phyloP scores from a whole-genome alignment of 2,329 filamentous ascomycete genomes.

The Colletotrichum costaricense region DNA sequence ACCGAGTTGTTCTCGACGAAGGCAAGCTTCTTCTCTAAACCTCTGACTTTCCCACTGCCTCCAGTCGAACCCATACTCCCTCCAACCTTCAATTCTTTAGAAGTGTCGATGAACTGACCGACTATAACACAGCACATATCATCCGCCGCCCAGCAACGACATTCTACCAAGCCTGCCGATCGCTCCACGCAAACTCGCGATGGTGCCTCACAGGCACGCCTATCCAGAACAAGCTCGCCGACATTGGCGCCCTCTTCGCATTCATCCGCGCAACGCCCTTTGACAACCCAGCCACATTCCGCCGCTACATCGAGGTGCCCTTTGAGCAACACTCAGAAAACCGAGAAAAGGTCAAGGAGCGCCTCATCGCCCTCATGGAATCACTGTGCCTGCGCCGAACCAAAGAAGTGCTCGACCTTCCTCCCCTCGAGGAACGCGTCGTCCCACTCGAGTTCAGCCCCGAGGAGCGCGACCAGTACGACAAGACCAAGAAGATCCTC shows the following conservation, averaged over 20 bases:
- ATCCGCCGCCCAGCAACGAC: conserved; percentile 57
- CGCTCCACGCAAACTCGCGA: conserved; percentile 54
- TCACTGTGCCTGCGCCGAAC: conserved; percentile 55
- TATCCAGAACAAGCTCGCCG: conserved; percentile 64
- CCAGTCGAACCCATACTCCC: no score
- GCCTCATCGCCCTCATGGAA: conserved; percentile 48
- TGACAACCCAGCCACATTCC: conserved; percentile 52
- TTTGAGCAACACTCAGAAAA: conserved; percentile 43
- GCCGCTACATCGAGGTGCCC: conserved; percentile 54
- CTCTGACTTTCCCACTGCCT: no score
- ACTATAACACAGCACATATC: conserved; percentile 53
- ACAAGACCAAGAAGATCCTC: conserved; percentile 49
- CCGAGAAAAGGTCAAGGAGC: conserved; percentile 38
- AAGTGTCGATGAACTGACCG: background rate
- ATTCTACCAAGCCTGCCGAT: conserved; percentile 53
- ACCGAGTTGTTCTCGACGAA: conserved; percentile 56
- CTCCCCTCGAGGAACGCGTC: conserved; percentile 38
- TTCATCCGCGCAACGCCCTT: conserved; percentile 59
- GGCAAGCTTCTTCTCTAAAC: conserved; percentile 43
- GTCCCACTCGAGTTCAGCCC: conserved; percentile 46
- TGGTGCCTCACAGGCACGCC: conserved; percentile 67
- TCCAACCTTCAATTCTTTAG: no score
- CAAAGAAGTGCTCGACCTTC: conserved; percentile 52
- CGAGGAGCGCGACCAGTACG: conserved; percentile 46
- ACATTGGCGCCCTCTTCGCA: conserved; percentile 61